These are phyloP conservation scores for Talaromyces albobiverticillius DNA, from an alignment of 2,329 filamentous ascomycete genomes.

Conservation along the genomic window DNA sequence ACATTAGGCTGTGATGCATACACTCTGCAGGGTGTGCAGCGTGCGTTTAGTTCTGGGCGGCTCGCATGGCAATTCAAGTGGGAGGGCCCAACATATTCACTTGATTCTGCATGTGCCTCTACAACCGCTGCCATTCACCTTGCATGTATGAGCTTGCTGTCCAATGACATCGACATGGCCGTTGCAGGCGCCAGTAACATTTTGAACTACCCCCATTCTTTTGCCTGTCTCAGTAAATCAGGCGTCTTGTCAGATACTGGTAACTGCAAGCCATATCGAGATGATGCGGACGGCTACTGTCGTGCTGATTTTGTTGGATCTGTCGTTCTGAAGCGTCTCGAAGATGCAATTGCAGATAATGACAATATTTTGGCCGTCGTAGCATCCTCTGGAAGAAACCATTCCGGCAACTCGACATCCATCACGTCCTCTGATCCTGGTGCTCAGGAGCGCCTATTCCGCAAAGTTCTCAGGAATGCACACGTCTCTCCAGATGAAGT, in stretches of 20 bases:
- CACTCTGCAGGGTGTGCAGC: constrained; percentile 23
- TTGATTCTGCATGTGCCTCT: constrained; percentile 32
- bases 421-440: constrained; percentile 81
- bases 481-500: constrained; percentile 74
- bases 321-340: constrained; percentile 73
- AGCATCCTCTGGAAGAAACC: constrained; percentile 72
- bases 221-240: too few species aligned
- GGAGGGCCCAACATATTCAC: constrained; percentile 21
- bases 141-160: constrained; percentile 47
- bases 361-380: constrained; percentile 71
- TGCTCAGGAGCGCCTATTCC: constrained; percentile 70
- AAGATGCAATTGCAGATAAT: constrained; percentile 72
- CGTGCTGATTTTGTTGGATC: constrained; percentile 73
- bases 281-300: constrained; percentile 79
- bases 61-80: constrained; percentile 21
- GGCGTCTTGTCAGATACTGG: too few species aligned
- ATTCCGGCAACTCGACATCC: constrained; percentile 75
- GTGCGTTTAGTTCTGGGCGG: constrained; percentile 14
- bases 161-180: constrained; percentile 17
- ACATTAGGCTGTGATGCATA: constrained; percentile 32
- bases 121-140: constrained; percentile 50
- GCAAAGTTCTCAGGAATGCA: constrained; percentile 67
- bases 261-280: constrained; percentile 78
- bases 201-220: constrained; percentile 75
- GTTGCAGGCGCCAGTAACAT: constrained; percentile 23